Evolutionary conservation across 345 rosid genomes (phyloP).

Genomic region (Syzygium oleosum): DNA sequence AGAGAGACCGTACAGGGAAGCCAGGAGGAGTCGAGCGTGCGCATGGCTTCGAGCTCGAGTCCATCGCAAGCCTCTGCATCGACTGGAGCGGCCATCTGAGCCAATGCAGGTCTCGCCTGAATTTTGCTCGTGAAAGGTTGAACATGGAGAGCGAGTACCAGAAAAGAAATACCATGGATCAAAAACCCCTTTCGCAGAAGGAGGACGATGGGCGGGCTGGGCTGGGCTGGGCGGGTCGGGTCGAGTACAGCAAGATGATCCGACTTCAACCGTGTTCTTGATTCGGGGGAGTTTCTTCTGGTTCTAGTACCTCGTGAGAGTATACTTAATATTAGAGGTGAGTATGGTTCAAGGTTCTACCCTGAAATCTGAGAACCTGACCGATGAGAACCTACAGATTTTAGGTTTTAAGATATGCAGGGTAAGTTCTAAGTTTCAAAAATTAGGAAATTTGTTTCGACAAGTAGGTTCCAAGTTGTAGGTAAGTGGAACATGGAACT

Average conservation of each 20-base stretch:
- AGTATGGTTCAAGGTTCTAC: no score
- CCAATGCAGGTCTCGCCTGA: not conserved
- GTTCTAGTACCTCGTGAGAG: not conserved
- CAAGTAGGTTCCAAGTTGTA: no score
- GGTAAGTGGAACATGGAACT: no score
- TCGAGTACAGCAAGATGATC: not conserved
- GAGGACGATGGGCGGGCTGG: not conserved
- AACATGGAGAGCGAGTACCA: not conserved
- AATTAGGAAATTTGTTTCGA: no score
- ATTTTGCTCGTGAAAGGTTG: not conserved
- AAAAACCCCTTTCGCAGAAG: not conserved
- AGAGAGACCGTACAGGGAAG: conserved; percentile 11
- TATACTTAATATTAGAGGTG: no score
- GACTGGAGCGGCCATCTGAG: not conserved
- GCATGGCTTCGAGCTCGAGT: conserved; percentile 12
- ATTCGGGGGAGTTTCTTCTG: not conserved
- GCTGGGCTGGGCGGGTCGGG: not conserved
- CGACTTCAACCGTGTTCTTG: not conserved
- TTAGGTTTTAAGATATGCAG: no score
- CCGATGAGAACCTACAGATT: no score
- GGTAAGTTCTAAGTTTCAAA: no score
- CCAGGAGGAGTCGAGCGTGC: conserved; percentile 8
- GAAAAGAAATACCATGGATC: not conserved
- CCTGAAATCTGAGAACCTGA: no score
- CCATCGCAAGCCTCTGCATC: not conserved